A percentile compares a stretch with the other conserved stretches of the same genome.
These are phyloP conservation scores for Paramecium tetraurelia DNA, from an alignment of 73 alveolate genomes.

Conservation along the genomic window DNA sequence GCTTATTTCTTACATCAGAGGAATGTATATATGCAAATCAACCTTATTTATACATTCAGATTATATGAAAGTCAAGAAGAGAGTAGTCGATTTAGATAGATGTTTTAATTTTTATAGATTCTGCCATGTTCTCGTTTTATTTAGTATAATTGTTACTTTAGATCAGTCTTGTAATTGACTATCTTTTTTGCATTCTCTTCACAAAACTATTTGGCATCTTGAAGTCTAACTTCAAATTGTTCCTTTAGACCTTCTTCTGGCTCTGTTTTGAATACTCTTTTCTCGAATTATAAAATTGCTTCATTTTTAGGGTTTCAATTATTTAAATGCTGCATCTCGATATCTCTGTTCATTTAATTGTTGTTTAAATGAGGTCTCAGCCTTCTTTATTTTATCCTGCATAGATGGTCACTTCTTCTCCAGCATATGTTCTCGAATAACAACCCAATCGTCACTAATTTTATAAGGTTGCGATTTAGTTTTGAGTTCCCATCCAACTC, in stretches of 20 bases:
- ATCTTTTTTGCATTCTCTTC: background rate
- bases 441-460: background rate
- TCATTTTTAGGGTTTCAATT: background rate
- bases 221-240: background rate
- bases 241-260: background rate
- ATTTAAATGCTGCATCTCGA: background rate
- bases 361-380: background rate
- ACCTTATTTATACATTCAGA: background rate
- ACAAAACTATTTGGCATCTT: background rate
- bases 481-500: slow-evolving; percentile 39
- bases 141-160: background rate
- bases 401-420: background rate
- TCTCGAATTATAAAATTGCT: background rate
- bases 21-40: background rate
- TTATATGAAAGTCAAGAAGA: background rate
- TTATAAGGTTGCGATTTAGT: background rate
- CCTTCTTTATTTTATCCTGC: background rate
- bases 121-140: background rate
- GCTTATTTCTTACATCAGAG: background rate
- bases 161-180: background rate
- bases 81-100: background rate
- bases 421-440: background rate
- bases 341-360: background rate
- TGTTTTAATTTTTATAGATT: background rate
- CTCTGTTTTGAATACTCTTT: background rate